A percentile compares a stretch with the other conserved stretches of the same genome.
Conservation (phyloP, 2,329 filamentous ascomycete species). For the Fusarium nanum region DNA sequence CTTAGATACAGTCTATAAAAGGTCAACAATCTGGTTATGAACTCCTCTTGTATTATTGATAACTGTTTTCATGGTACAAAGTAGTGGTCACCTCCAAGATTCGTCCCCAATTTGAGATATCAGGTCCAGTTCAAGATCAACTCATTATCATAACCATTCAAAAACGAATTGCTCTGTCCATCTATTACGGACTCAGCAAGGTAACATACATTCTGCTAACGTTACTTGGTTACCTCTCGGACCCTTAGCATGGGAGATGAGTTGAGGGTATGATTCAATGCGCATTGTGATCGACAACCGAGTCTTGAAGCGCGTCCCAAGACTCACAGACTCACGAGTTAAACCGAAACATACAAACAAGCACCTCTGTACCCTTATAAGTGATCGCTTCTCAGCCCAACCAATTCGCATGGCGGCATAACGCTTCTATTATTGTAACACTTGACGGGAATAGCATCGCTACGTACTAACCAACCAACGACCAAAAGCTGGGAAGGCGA, state of each 20-base stretch:
- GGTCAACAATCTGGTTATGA: background rate
- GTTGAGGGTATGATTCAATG: conserved; percentile 8
- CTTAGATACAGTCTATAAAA: background rate
- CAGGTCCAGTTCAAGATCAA: background rate
- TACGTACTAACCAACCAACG: background rate
- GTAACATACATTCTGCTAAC: background rate
- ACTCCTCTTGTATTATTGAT: background rate
- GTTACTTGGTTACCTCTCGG: background rate
- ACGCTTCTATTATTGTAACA: conserved; percentile 27
- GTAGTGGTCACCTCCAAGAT: background rate
- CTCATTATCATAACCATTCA: background rate
- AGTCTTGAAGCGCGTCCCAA: background rate
- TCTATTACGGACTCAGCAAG: background rate
- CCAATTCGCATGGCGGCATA: background rate
- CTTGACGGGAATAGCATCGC: conserved; percentile 13
- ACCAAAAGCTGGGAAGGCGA: background rate
- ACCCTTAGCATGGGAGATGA: background rate
- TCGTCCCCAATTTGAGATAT: background rate
- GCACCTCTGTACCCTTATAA: background rate
- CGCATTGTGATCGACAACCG: conserved; percentile 33
- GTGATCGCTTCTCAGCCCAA: conserved; percentile 11
- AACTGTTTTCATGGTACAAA: background rate
- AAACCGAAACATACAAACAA: conserved; percentile 14
- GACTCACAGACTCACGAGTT: conserved; percentile 1
- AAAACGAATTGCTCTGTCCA: background rate